Base-by-base conservation (phyloP, 495 filamentous ascomycete species). In the Aspergillus sparsus region DNA sequence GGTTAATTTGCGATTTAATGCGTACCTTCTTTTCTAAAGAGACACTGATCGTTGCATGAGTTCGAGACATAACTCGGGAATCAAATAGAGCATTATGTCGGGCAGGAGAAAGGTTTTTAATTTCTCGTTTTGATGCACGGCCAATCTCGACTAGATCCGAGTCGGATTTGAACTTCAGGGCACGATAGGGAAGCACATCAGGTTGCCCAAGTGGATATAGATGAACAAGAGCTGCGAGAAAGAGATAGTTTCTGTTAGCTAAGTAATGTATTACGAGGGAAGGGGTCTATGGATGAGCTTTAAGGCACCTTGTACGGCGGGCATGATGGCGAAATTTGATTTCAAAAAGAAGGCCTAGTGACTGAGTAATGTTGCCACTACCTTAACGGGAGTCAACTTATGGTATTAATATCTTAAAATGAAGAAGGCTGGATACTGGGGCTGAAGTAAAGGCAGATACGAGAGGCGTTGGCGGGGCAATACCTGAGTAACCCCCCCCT, bases 31-130 rank as follows among this genome's bases (percentile, higher is more conserved):
- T 58, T 1, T 81, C 67, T 4, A 73, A 37, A 42, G 77, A 67
- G 10, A 80, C 73, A 10, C 66, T 58, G 8, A 96, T 65, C 52
- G 81, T 73, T 10, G 90, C 92, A 75, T 97, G 92, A 9, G 83
- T 70, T 33, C 92, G 81, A 32, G 90, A 94, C 81, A 97, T 88
- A 27, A 95, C 89, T 0, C 89, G 83, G 64, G 85, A 91, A 35
- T 92, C 84, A 60, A 92, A 91, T 79, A 84, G 90, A 9, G 78
- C 87, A 74, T 95, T 97, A 55, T 86, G 69, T 3, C 42, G 36
- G 27, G 70, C 68, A 13, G 81, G 74, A 8, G 71, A 41, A 9
- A 87, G 74, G 54, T 81, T 78, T 69, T 86, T 86, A 33, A 47
- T 62, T 12, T 77, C 71, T 41, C 80, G 83, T 62, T 83, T 85